phyloP scores from a whole-genome alignment of 345 rosid genomes.

The Populus euphratica region DNA sequence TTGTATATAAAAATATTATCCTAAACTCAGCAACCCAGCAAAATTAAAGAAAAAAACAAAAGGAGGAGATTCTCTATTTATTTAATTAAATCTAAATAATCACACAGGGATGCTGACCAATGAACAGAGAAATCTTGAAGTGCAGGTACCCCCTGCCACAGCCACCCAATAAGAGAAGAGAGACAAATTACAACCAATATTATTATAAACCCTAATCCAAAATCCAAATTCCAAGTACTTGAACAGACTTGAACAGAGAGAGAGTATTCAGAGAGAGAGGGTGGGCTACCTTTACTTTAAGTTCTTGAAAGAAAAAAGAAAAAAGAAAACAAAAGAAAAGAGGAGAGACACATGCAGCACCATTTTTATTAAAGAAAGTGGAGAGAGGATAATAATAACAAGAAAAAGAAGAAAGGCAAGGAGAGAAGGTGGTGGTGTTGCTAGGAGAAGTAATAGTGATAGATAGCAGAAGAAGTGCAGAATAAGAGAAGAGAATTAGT shows the following conservation, averaged over 20 bases:
- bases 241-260: slow-evolving; percentile 1
- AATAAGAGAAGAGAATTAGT: slow-evolving; percentile 7
- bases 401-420: slow-evolving; percentile 3
- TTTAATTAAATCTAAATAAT: background rate
- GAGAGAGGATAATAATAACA: background rate
- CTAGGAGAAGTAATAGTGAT: slow-evolving; percentile 3
- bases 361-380: background rate
- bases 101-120: slow-evolving; percentile 2
- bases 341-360: background rate
- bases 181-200: background rate
- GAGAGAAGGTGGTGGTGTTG: slow-evolving; percentile 4
- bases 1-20: no score
- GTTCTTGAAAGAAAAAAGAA: background rate
- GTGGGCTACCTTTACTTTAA: slow-evolving; percentile 8
- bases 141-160: background rate
- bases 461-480: slow-evolving; percentile 2
- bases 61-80: background rate
- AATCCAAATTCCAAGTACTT: slow-evolving; percentile 3
- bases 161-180: background rate
- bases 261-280: background rate
- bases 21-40: no score
- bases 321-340: no score
- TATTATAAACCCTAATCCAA: slow-evolving; percentile 13
- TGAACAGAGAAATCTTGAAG: slow-evolving; percentile 2
- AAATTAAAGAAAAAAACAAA: no score